Conservation (phyloP, 192 early-diverging fungal genomes). For the Coemansia sp. region DNA sequence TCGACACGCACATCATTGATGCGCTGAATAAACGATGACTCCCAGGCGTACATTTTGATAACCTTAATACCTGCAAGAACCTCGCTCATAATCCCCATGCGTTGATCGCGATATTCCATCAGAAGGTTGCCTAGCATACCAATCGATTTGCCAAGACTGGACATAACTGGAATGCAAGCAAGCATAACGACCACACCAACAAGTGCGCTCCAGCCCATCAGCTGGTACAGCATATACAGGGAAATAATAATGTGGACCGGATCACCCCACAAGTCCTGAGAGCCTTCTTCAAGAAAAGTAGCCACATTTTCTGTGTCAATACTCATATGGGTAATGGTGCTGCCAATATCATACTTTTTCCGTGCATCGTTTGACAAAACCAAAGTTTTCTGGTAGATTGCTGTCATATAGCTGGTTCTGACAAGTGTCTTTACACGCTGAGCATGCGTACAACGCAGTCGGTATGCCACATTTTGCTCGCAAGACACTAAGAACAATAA, state of each 20-base stretch:
- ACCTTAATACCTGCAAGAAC: conserved; percentile 60
- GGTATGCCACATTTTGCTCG: conserved; percentile 75
- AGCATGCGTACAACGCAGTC: conserved; percentile 89
- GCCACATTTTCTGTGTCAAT: conserved; percentile 68
- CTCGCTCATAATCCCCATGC: conserved; percentile 67
- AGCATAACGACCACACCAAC: conserved; percentile 84
- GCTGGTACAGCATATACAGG: conserved; percentile 74
- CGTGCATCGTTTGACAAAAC: conserved; percentile 75
- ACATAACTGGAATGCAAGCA: conserved; percentile 79
- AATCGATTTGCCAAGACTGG: conserved; percentile 62
- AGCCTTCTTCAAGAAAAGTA: conserved; percentile 62
- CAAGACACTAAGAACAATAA: conserved; percentile 79
- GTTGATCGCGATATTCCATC: conserved; percentile 66
- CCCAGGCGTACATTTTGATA: conserved; percentile 71
- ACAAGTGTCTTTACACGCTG: conserved; percentile 75
- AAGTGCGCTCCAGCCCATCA: conserved; percentile 79
- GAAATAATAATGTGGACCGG: conserved; percentile 79
- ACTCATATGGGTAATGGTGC: conserved; percentile 71
- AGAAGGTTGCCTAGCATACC: conserved; percentile 75
- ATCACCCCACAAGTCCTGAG: conserved; percentile 76
- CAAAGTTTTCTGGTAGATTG: conserved; percentile 82
- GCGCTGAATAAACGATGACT: conserved; percentile 40
- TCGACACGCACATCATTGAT: conserved; percentile 28
- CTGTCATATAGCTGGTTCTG: conserved; percentile 66
- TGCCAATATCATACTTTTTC: conserved; percentile 78